Percentiles rank a stretch among this genome's conserved stretches.
These are phyloP conservation scores for Colletotrichum godetiae DNA, from an alignment of 2,329 filamentous ascomycete species.

Conservation along the genomic window DNA sequence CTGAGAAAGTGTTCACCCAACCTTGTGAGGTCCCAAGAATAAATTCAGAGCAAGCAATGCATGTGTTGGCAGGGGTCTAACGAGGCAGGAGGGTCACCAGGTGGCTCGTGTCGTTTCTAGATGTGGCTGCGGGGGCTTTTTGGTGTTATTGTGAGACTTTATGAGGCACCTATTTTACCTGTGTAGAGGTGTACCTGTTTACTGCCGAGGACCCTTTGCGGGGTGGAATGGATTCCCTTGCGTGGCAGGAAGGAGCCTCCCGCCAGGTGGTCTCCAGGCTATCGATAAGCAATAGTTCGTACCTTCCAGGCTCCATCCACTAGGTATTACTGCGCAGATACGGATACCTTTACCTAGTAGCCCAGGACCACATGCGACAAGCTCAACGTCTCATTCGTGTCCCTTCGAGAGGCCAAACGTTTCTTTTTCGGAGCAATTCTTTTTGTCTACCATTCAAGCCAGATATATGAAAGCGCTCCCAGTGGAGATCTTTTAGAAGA, in stretches of 20 bases:
- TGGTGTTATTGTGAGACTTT: not conserved
- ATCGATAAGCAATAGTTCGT: no score
- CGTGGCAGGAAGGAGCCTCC: constrained; percentile 6
- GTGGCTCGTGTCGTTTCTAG: constrained; percentile 13
- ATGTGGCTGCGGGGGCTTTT: not conserved
- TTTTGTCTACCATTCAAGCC: not conserved
- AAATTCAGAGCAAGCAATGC: constrained; percentile 16
- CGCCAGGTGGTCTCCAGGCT: no score
- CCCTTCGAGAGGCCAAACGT: not conserved
- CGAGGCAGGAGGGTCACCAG: not conserved
- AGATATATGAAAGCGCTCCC: not conserved
- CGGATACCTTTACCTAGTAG: no score
- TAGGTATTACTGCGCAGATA: no score
- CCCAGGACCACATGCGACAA: constrained; percentile 22
- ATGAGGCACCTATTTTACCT: rapidly evolving
- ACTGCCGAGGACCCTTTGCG: constrained; percentile 1
- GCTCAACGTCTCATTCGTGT: constrained; percentile 29
- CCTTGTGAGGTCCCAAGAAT: constrained; percentile 18
- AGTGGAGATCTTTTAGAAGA: not conserved
- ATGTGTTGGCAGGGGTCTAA: constrained; percentile 14
- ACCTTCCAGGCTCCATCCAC: no score
- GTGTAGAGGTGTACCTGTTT: not conserved
- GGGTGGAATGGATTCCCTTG: not conserved
- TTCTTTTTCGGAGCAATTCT: not conserved
- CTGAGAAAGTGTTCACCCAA: constrained; percentile 21